Evolutionary conservation across 2,329 filamentous ascomycete species (phyloP).

Genomic region (Metarhizium album): DNA sequence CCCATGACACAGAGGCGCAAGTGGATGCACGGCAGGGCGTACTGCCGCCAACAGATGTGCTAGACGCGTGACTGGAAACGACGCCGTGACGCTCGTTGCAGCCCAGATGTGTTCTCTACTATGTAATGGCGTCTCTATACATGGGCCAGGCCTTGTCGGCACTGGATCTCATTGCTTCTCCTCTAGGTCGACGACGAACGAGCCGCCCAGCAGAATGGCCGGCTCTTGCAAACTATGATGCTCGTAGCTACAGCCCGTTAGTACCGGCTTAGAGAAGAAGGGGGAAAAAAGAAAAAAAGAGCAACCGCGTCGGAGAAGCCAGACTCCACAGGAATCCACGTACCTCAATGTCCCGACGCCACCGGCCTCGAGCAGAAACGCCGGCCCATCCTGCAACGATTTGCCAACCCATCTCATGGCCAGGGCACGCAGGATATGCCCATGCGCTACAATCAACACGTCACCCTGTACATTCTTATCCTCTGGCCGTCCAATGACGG

Average conservation of each 20-base stretch:
- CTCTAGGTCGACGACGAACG: slow-evolving; percentile 43
- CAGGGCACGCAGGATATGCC: slow-evolving; percentile 79
- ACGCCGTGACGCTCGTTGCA: too few relatives aligned
- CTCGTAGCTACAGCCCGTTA: slow-evolving; percentile 50
- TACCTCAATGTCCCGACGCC: slow-evolving; percentile 71
- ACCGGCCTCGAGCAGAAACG: slow-evolving; percentile 80
- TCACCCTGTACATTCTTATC: slow-evolving; percentile 26
- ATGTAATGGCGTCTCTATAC: neutral
- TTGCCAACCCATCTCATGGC: slow-evolving; percentile 77
- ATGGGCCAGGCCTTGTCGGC: neutral
- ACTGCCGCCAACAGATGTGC: too few relatives aligned
- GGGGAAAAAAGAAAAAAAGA: too few relatives aligned
- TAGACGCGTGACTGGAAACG: too few relatives aligned
- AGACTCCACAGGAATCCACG: too few relatives aligned
- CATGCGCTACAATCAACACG: slow-evolving; percentile 66
- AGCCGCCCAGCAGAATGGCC: slow-evolving; percentile 66
- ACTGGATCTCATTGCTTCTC: slow-evolving; percentile 8
- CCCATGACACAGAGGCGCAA: too few relatives aligned
- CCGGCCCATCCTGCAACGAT: slow-evolving; percentile 61
- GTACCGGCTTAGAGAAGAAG: too few relatives aligned
- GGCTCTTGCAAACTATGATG: slow-evolving; percentile 70
- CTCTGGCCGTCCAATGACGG: slow-evolving; percentile 45
- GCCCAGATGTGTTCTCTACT: too few relatives aligned
- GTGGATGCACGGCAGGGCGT: too few relatives aligned
- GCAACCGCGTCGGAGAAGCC: too few relatives aligned